Percentiles rank a stretch among this genome's conserved stretches.
Conservation (phyloP, 495 filamentous ascomycete genomes). For the Neurospora cerealis region DNA sequence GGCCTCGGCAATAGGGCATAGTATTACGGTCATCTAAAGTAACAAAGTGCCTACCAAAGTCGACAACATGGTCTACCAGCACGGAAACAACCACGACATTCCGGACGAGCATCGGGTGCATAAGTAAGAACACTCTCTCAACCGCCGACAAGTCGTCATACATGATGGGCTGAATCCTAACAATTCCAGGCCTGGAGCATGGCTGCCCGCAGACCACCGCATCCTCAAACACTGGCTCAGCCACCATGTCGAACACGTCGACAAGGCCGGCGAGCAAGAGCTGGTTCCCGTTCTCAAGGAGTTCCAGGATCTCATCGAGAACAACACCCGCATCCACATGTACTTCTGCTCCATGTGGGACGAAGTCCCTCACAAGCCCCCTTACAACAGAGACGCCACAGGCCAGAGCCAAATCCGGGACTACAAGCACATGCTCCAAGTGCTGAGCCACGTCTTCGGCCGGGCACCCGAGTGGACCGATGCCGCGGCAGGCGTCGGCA, state of each 20-base stretch:
- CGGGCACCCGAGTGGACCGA: slow-evolving; percentile 53
- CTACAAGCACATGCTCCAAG: slow-evolving; percentile 52
- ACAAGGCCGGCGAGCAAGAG: slow-evolving; percentile 27
- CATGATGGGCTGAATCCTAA: background rate
- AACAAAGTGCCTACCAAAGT: background rate
- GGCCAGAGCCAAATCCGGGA: slow-evolving; percentile 50
- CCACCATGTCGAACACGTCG: slow-evolving; percentile 34
- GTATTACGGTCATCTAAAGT: background rate
- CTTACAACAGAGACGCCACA: slow-evolving; percentile 52
- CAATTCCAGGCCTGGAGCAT: slow-evolving; percentile 31
- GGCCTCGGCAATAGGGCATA: background rate
- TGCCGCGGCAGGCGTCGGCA: slow-evolving; percentile 40
- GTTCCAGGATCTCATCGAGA: slow-evolving; percentile 40
- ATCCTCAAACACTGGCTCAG: slow-evolving; percentile 40
- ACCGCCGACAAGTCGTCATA: background rate
- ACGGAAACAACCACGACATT: slow-evolving; percentile 34
- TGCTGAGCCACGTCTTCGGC: slow-evolving; percentile 55
- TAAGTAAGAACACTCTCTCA: slow-evolving; percentile 17
- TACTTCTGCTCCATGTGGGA: slow-evolving; percentile 54
- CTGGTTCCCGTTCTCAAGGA: slow-evolving; percentile 37
- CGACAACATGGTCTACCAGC: slow-evolving; percentile 33
- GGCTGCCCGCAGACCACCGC: slow-evolving; percentile 45
- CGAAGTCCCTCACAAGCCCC: slow-evolving; percentile 48
- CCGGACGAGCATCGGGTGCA: slow-evolving; percentile 29
- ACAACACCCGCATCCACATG: slow-evolving; percentile 38